Percentiles rank a stretch among this genome's conserved stretches.
These are phyloP conservation scores for Scheffersomyces parashehatae DNA, from an alignment of 1,139 yeast species.

Conservation along the genomic window DNA sequence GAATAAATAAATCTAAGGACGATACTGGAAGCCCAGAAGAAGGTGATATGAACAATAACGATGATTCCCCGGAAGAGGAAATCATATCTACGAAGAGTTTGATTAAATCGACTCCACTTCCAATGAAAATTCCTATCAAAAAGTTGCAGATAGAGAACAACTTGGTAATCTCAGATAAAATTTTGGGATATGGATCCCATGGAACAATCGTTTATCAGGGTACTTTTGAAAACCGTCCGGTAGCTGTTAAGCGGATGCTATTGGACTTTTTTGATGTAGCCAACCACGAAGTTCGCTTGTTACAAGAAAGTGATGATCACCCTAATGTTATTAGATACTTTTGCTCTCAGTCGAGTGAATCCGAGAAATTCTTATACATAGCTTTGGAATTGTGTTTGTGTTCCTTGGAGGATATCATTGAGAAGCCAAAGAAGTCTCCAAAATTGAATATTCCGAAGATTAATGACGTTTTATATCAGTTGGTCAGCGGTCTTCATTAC, in stretches of 20 bases:
- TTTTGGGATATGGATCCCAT: constrained; percentile 93
- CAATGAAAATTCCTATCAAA: constrained; percentile 21
- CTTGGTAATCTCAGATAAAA: constrained; percentile 64
- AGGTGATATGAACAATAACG: constrained; percentile 2
- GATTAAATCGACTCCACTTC: constrained; percentile 21
- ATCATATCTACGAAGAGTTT: constrained; percentile 30
- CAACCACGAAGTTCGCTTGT: constrained; percentile 82
- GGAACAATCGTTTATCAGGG: constrained; percentile 96
- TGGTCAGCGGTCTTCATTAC: constrained; percentile 83
- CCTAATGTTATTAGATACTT: constrained; percentile 92
- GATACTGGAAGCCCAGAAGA: constrained; percentile 15
- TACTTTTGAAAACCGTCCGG: constrained; percentile 86
- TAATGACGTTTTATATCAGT: constrained; percentile 66
- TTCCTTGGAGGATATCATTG: constrained; percentile 82
- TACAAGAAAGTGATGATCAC: constrained; percentile 95
- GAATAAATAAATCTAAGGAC: constrained; percentile 41
- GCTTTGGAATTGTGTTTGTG: constrained; percentile 92
- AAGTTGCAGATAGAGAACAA: constrained; percentile 52
- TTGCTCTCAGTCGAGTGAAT: constrained; percentile 76
- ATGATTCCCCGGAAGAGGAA: constrained; percentile 11
- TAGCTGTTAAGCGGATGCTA: constrained; percentile 93
- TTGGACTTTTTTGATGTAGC: constrained; percentile 93
- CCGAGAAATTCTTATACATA: constrained; percentile 82
- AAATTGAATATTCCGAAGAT: constrained; percentile 25
- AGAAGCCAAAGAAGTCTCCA: constrained; percentile 37